Conservation (phyloP, 2,329 filamentous ascomycete genomes). For the Trichoderma koningiopsis region DNA sequence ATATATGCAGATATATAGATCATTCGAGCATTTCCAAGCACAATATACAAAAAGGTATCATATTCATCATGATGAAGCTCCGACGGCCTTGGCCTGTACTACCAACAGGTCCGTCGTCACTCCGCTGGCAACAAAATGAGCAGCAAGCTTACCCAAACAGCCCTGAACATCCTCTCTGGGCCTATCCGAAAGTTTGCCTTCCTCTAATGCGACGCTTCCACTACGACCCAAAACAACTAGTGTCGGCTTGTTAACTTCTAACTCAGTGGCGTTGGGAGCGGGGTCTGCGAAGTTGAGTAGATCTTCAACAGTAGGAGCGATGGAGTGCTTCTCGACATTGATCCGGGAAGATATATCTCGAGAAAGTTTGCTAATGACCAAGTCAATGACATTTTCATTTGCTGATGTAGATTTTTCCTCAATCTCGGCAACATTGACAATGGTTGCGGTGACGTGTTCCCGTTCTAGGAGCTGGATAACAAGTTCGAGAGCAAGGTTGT, state of each 20-base stretch:
- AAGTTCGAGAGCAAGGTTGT: constrained; percentile 75
- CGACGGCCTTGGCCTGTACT: constrained; percentile 37
- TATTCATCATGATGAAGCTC: constrained; percentile 5
- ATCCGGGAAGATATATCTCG: constrained; percentile 28
- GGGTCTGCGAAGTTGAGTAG: constrained; percentile 30
- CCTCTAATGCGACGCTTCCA: constrained; percentile 28
- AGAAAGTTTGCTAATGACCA: constrained; percentile 22
- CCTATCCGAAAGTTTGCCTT: constrained; percentile 30
- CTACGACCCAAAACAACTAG: constrained; percentile 33
- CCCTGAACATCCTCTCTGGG: constrained; percentile 29
- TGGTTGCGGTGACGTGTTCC: constrained; percentile 73
- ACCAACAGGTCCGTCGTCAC: constrained; percentile 34
- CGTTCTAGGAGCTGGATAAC: constrained; percentile 84
- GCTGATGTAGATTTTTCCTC: constrained; percentile 10
- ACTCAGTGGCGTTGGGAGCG: constrained; percentile 18
- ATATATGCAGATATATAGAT: constrained; percentile 5
- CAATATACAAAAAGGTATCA: constrained; percentile 1
- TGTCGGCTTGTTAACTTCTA: constrained; percentile 25
- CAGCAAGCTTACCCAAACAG: constrained; percentile 33
- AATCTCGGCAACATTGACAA: constrained; percentile 50
- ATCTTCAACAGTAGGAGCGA: constrained; percentile 30
- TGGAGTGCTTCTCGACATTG: constrained; percentile 29
- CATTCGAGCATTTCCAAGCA: not conserved
- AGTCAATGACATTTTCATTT: constrained; percentile 25
- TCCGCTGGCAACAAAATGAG: constrained; percentile 31